These are phyloP conservation scores for Furculomyces boomerangus DNA, from an alignment of 371 early-diverging fungal genomes.

Conservation along the genomic window DNA sequence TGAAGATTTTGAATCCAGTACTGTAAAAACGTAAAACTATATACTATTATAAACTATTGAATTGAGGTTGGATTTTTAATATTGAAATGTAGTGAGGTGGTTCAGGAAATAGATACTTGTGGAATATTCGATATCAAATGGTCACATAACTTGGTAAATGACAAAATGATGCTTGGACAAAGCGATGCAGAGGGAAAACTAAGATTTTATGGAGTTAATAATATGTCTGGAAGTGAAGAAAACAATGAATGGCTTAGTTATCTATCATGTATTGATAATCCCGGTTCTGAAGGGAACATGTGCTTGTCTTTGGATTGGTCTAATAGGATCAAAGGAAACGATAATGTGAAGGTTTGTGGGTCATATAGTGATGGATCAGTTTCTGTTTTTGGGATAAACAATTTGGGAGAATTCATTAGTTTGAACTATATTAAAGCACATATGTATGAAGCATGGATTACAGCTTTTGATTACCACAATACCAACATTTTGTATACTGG, in stretches of 20 bases:
- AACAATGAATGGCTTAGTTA: background rate
- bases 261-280: background rate
- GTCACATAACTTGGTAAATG: conserved; percentile 2
- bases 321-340: conserved; percentile 13
- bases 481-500: conserved; percentile 8
- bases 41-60: background rate
- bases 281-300: conserved; percentile 15
- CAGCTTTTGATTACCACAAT: conserved; percentile 62
- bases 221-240: background rate
- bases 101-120: conserved; percentile 13
- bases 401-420: conserved; percentile 40
- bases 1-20: background rate
- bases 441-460: conserved; percentile 85
- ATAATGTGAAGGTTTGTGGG: background rate
- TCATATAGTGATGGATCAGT: conserved; percentile 20
- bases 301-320: conserved; percentile 87
- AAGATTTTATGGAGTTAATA: background rate
- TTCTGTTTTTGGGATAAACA: conserved; percentile 34
- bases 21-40: background rate
- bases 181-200: conserved; percentile 2
- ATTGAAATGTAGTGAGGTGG: conserved; percentile 2
- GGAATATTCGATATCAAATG: conserved; percentile 21
- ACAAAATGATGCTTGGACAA: background rate
- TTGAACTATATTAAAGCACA: conserved; percentile 40
- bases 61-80: background rate